Evolutionary conservation across 495 filamentous ascomycete species (phyloP).

Genomic region (Annulohypoxylon stygium): DNA sequence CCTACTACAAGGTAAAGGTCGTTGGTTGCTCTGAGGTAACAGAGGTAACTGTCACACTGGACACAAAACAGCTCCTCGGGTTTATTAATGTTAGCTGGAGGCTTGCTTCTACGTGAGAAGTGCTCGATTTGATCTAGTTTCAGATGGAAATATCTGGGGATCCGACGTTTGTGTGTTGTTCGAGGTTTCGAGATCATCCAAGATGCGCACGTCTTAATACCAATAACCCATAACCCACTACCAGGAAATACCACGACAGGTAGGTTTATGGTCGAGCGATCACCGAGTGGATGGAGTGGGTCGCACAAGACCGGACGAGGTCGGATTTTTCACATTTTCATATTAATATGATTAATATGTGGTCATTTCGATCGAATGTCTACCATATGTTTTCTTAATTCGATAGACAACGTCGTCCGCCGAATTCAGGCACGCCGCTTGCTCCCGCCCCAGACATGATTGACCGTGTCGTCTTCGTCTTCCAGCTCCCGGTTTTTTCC

Average conservation of each 20-base stretch:
- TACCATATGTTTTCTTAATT: slow-evolving; percentile 29
- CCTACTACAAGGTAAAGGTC: slow-evolving; percentile 9
- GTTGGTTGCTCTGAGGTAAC: slow-evolving; percentile 6
- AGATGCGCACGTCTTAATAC: background rate
- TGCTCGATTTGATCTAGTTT: background rate
- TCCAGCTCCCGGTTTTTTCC: slow-evolving; percentile 38
- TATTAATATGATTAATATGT: background rate
- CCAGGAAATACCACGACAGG: background rate
- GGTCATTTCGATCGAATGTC: slow-evolving; percentile 15
- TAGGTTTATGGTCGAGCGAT: background rate
- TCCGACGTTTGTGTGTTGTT: background rate
- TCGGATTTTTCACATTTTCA: too few relatives aligned
- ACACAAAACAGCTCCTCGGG: slow-evolving; percentile 16
- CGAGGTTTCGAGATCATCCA: background rate
- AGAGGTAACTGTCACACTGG: slow-evolving; percentile 17
- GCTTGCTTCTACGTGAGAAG: background rate
- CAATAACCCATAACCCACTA: background rate
- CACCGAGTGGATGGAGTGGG: background rate
- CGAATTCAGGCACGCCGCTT: background rate
- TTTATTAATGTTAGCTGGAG: slow-evolving; percentile 16
- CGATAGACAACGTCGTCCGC: slow-evolving; percentile 5
- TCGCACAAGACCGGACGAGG: background rate
- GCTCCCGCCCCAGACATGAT: slow-evolving; percentile 18
- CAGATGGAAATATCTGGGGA: background rate
- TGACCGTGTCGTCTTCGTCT: background rate